phyloP scores from a whole-genome alignment of 1,139 yeast species.

The Zygosaccharomyces sapae region DNA sequence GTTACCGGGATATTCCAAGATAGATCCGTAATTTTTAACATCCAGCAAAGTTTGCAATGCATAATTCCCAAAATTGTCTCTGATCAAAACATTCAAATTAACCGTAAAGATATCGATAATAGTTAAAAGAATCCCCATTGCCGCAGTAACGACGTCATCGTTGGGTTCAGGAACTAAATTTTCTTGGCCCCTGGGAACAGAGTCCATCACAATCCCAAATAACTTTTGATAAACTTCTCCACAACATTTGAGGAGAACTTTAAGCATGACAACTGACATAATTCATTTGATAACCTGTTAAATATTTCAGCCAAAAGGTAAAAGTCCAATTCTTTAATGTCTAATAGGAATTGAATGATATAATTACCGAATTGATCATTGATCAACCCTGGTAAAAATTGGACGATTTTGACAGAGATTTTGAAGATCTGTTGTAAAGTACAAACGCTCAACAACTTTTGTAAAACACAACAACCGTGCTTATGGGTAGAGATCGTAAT shows the following conservation, averaged over 20 bases:
- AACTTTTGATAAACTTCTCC: slow-evolving; percentile 58
- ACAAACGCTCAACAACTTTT: slow-evolving; percentile 66
- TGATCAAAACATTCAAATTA: slow-evolving; percentile 48
- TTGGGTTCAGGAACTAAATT: slow-evolving; percentile 10
- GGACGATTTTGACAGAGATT: slow-evolving; percentile 38
- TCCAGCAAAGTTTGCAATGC: slow-evolving; percentile 79
- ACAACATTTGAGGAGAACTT: slow-evolving; percentile 94
- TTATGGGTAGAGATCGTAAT: slow-evolving; percentile 88
- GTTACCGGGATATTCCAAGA: slow-evolving; percentile 49
- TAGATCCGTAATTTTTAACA: slow-evolving; percentile 32
- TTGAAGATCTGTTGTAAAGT: slow-evolving; percentile 52
- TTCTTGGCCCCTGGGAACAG: slow-evolving; percentile 42
- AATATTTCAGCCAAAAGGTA: slow-evolving; percentile 32
- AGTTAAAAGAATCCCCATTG: slow-evolving; percentile 30
- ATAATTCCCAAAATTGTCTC: slow-evolving; percentile 72
- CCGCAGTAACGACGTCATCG: slow-evolving; percentile 26
- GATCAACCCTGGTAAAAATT: slow-evolving; percentile 48
- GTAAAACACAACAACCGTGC: slow-evolving; percentile 97
- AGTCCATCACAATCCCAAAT: slow-evolving; percentile 45
- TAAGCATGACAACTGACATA: slow-evolving; percentile 72
- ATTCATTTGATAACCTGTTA: slow-evolving; percentile 50
- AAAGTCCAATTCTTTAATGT: slow-evolving; percentile 48
- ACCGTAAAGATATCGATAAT: slow-evolving; percentile 39
- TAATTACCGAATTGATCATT: slow-evolving; percentile 96
- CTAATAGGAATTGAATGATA: slow-evolving; percentile 85